Percentiles rank a stretch among this genome's conserved stretches.
phyloP scores from a whole-genome alignment of 345 rosid species.

The Bruguiera sexangula region DNA sequence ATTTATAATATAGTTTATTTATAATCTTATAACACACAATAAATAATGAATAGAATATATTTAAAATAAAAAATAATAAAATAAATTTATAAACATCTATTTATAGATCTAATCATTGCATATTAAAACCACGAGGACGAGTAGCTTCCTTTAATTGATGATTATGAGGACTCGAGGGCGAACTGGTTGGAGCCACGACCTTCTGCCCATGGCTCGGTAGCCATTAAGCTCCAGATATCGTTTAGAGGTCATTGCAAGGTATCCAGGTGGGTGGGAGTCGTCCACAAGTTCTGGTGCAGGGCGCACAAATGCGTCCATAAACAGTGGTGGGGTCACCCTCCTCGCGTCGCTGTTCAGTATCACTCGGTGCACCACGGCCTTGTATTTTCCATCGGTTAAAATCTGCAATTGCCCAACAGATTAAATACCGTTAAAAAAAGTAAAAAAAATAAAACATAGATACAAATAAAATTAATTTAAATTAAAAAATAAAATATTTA shows the following conservation, averaged over 20 bases:
- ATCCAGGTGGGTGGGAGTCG: neutral
- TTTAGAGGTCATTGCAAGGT: constrained; percentile 9
- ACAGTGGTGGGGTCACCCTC: constrained; percentile 17
- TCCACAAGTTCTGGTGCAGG: constrained; percentile 10
- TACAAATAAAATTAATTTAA: too few relatives aligned
- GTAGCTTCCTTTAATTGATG: too few relatives aligned
- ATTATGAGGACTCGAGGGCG: too few relatives aligned
- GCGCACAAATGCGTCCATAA: constrained; percentile 10
- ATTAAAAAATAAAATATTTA: too few relatives aligned
- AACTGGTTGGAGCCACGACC: neutral
- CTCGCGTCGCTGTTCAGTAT: constrained; percentile 19
- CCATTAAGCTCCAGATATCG: constrained; percentile 1
- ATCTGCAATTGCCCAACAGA: neutral
- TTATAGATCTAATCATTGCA: too few relatives aligned
- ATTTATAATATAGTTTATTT: too few relatives aligned
- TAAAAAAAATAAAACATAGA: too few relatives aligned
- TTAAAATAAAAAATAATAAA: too few relatives aligned
- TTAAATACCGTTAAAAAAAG: neutral
- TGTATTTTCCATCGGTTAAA: constrained; percentile 22
- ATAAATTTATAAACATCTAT: too few relatives aligned
- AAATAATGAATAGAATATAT: too few relatives aligned
- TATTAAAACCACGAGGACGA: too few relatives aligned
- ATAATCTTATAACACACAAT: too few relatives aligned
- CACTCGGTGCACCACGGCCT: constrained; percentile 12
- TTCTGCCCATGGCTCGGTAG: neutral